Evolutionary conservation across 2,329 filamentous ascomycete species (phyloP).

Genomic region (Zopfia rhizophila): DNA sequence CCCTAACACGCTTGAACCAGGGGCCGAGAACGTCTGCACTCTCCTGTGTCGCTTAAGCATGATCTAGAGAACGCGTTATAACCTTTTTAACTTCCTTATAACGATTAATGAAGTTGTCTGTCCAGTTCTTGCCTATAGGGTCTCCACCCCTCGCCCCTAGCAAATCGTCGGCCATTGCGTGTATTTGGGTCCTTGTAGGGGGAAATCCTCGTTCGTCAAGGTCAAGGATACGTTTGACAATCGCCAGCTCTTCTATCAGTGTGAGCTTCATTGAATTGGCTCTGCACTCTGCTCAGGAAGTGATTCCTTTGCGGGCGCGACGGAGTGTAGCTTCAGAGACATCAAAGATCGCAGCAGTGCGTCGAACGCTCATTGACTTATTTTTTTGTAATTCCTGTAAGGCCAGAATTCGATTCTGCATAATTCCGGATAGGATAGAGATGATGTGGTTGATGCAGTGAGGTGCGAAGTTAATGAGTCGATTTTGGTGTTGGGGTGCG

Average conservation of each 20-base stretch:
- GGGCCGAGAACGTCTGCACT: slow-evolving; percentile 16
- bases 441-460: too few species aligned
- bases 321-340: slow-evolving; percentile 16
- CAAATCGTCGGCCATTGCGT: slow-evolving; percentile 22
- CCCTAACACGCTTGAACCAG: slow-evolving; percentile 25
- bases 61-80: slow-evolving; percentile 15
- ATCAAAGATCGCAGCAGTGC: slow-evolving; percentile 11
- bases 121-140: slow-evolving; percentile 20
- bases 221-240: slow-evolving; percentile 20
- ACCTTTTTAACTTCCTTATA: slow-evolving; percentile 16
- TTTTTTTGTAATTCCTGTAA: too few species aligned
- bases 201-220: slow-evolving; percentile 18
- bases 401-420: too few species aligned
- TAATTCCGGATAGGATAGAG: too few species aligned
- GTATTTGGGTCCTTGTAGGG: slow-evolving; percentile 13
- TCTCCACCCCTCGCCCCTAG: slow-evolving; percentile 15
- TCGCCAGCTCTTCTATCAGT: slow-evolving; percentile 15
- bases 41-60: slow-evolving; percentile 18
- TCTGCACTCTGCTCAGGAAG: slow-evolving; percentile 15
- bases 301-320: slow-evolving; percentile 8
- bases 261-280: slow-evolving; percentile 14
- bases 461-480: too few species aligned
- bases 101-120: slow-evolving; percentile 14
- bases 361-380: slow-evolving; percentile 5
- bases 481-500: too few species aligned